A percentile compares a stretch with the other conserved stretches of the same genome.
phyloP scores from a whole-genome alignment of 2,329 filamentous ascomycete species.

The Xylaria arbuscula region DNA sequence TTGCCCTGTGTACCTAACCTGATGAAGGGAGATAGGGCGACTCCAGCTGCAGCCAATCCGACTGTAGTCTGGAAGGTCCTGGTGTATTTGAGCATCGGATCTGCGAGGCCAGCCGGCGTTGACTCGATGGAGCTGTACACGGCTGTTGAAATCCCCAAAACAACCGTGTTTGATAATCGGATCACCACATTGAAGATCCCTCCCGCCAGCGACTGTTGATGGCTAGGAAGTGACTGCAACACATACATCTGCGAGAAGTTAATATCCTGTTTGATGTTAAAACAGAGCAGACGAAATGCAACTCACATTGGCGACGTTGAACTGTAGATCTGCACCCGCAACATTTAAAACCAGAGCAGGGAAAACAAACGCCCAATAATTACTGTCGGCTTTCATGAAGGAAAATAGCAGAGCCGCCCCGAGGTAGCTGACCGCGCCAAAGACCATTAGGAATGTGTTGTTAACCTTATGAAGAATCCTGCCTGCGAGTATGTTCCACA shows the following conservation, averaged over 20 bases:
- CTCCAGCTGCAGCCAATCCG: conserved; percentile 55
- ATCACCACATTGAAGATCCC: conserved; percentile 76
- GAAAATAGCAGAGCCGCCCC: conserved; percentile 63
- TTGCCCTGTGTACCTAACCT: conserved; percentile 64
- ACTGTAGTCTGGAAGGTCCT: conserved; percentile 63
- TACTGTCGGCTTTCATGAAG: conserved; percentile 64
- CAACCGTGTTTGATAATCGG: conserved; percentile 68
- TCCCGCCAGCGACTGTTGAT: conserved; percentile 74
- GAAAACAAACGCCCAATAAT: conserved; percentile 75
- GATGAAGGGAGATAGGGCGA: conserved; percentile 64
- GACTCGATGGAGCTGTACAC: conserved; percentile 64
- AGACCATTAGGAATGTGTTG: conserved; percentile 70
- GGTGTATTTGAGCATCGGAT: conserved; percentile 61
- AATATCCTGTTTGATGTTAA: conserved; percentile 23
- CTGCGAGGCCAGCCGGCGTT: conserved; percentile 48
- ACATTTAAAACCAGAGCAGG: conserved; percentile 70
- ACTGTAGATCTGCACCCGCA: conserved; percentile 75
- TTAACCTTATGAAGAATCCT: conserved; percentile 71
- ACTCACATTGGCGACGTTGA: conserved; percentile 74
- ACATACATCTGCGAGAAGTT: conserved; percentile 69
- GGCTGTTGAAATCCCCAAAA: conserved; percentile 71
- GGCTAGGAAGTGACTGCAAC: conserved; percentile 69
- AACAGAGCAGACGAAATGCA: background rate
- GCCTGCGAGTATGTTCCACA: conserved; percentile 72
- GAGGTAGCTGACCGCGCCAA: conserved; percentile 56